Conservation (phyloP, 495 filamentous ascomycete species). For the Penicillium paxilli region DNA sequence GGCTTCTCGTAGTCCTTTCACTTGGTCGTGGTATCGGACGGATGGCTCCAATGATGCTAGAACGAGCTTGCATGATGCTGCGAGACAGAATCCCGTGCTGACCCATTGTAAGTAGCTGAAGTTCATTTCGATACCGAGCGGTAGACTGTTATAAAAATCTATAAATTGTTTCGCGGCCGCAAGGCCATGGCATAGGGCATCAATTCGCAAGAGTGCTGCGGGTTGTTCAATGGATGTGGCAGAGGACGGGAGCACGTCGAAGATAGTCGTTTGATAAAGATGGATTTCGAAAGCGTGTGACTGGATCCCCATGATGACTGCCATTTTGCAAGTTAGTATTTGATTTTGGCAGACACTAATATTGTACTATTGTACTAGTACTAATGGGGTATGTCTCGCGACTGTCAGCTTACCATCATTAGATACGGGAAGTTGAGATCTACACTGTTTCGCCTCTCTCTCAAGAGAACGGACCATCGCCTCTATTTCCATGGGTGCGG, state of each 20-base stretch:
- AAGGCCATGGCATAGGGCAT: conserved; percentile 14
- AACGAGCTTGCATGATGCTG: conserved; percentile 16
- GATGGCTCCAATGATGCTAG: conserved; percentile 16
- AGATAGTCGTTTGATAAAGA: conserved; percentile 13
- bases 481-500: conserved; percentile 7
- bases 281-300: conserved; percentile 14
- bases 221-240: not conserved
- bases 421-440: conserved; percentile 10
- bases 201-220: not conserved
- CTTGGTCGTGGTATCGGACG: conserved; percentile 11
- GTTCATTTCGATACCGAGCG: conserved; percentile 3
- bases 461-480: conserved; percentile 8
- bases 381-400: not conserved
- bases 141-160: conserved; percentile 5
- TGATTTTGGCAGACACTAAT: not conserved
- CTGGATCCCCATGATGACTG: conserved; percentile 8
- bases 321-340: not conserved
- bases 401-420: conserved; percentile 5
- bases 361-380: too few species aligned
- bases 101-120: conserved; percentile 14
- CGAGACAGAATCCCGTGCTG: conserved; percentile 12
- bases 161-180: conserved; percentile 15
- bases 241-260: conserved; percentile 8
- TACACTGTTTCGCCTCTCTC: conserved; percentile 12
- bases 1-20: conserved; percentile 7